phyloP scores from a whole-genome alignment of 495 filamentous ascomycete genomes.

The Hyaloscypha finlandica region DNA sequence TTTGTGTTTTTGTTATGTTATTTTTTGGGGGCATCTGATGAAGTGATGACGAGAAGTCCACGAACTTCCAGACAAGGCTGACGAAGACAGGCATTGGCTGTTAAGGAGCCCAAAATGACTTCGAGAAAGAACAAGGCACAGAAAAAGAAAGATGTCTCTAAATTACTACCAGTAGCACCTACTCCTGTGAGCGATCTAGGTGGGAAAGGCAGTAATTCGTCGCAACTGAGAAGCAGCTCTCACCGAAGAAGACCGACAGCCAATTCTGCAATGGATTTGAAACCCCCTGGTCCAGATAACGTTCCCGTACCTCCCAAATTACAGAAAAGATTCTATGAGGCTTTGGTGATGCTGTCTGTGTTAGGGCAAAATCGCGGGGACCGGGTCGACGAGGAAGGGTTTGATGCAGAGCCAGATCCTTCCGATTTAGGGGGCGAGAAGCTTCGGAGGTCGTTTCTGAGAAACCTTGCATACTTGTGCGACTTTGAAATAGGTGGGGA shows the following conservation, averaged over 20 bases:
- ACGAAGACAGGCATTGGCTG: too few relatives aligned
- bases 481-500: too few relatives aligned
- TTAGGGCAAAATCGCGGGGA: constrained; percentile 36
- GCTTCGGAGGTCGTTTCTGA: too few relatives aligned
- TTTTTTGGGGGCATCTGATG: neutral
- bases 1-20: too few relatives aligned
- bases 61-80: neutral
- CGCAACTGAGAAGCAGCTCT: neutral
- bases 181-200: too few relatives aligned
- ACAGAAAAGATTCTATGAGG: constrained; percentile 38
- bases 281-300: too few relatives aligned
- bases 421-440: too few relatives aligned
- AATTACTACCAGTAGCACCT: neutral
- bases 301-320: constrained; percentile 17
- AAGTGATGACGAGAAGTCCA: neutral
- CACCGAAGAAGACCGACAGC: neutral
- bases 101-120: neutral
- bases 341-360: constrained; percentile 33
- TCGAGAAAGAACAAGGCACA: neutral
- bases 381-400: neutral
- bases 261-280: neutral
- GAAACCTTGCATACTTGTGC: too few relatives aligned
- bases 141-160: neutral
- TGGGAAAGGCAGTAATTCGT: neutral
- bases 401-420: too few relatives aligned